Evolutionary conservation across 768 basidiomycete species (phyloP), one percentile per base, ranked within the genome.

Genomic region (Lactarius indigo): DNA sequence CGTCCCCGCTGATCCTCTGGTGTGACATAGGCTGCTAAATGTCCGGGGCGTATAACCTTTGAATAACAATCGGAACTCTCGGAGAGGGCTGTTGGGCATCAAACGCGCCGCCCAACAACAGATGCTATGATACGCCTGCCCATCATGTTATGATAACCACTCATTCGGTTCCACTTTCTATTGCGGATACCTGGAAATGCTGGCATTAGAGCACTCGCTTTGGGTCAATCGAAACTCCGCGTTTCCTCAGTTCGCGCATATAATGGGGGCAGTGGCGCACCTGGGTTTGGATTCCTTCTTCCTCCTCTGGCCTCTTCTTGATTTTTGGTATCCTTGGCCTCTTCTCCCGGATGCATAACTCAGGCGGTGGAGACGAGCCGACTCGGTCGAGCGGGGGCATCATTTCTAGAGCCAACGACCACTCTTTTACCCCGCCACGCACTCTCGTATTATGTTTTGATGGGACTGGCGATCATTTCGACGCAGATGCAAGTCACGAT

Each of bases 391-490:
- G 23, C 13, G 50, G 23, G 5, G 50, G 12, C 23, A 26, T 52
- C 13, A 26, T 52, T 26, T 26, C 50, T 23, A 13, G 12, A 26
- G 23, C 13, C 50, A 23, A 52, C 50, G 26, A 52, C 50, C 12
- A 4, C 23, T 5, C 47, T 13, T 52, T 52, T 12, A 26, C 1
- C 4, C 23, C 12, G 26, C 23, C 67, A 8, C 70, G 88, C n/a
- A 88, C 86, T 0, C 70, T 89, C 1, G 82, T 91, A 1, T 80
- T 91, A 3, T 91, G 90, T 73, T 91, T 91, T 69, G 90, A 91
- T 71, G 87, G 75, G 17, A 75, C 75, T 65, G 86, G 86, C 4
- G 85, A 88, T 74, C 85, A 88, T 71, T 91, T 90, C 70, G 85
- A 87, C 70, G 73, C 80, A 35, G 86, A 89, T 68, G 89, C 87